Evolutionary conservation across 1,139 yeast genomes (phyloP), one percentile per base, ranked within the genome.

Genomic region (Saccharomyces hybrid): DNA sequence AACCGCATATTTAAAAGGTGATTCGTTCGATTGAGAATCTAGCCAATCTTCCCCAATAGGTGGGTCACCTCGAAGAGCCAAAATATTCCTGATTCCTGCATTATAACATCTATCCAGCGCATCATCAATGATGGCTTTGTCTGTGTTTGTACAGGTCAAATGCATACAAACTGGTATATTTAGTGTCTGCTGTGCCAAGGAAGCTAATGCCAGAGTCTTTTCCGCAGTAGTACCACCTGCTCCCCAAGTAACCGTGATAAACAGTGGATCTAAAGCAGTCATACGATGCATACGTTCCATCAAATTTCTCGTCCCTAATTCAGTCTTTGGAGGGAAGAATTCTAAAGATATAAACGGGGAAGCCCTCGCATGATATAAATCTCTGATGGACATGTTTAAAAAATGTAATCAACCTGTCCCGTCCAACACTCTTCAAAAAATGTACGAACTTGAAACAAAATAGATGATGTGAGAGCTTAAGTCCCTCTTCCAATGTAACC

Each of bases 221-320:
- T 82, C 86, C 53, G 95, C 83, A 4, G 98, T 90, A 2, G 96
- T 84, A 1, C 99, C 99, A 44, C 98, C 98, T 7, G 99, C 98
- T 29, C 99, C 99, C 98, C 99, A 93, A 0, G 99, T 95, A 9
- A 95, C 86, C 2, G 97, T 88, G 53, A 91, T 84, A 69, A 93
- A 95, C 26, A 86, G 73, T 2, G 98, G 98, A 54, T 90, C 91
- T 60, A 93, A 74, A 2, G 87, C 86, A 42, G 68, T 62, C 95
- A 93, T 86, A 67, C 99, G 84, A 65, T 82, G 82, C 72, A 93
- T 81, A 71, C 99, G 84, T 38, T 91, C 89, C 52, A 88, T 75
- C 58, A 93, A 75, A 71, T 95, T 93, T 59, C 87, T 79, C 68
- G 87, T 80, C 62, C 97, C 99, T 13, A 84, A 78, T 67, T 85